Base-by-base conservation (phyloP, 306 rosid genomes). In the Castanea crenata region DNA sequence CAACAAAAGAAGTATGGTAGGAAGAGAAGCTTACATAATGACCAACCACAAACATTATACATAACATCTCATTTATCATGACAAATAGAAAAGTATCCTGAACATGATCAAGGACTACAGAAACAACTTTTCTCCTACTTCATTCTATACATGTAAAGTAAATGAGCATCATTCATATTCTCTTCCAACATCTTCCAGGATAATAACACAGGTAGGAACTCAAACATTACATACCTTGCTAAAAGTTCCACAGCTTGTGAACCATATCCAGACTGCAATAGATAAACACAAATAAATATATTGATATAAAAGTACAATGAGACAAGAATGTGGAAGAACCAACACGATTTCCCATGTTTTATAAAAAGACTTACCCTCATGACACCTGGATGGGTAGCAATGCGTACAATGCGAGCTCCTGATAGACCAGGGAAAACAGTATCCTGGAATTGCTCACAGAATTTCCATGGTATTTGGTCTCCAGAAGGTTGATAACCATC, bases 381-480 rank as follows among this genome's bases (percentile, higher is more conserved):
- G 75, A 92, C 95, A 85, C 92, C 93, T 69, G 99, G 98, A 86
- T 95, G 99, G 29, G 99, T 89, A 35, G 99, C 99, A 76, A 95
- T 95, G 77, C 99, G 98, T 35, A 95, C 99, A 84, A 95, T 92
- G 58, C 98, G 98, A 84, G 87, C 99, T 56, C 99, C 99, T 34
- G 98, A 95, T 61, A 95, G 95, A 61, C 89, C 86, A 23, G 99
- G 99, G 55, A 95, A 92, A 78, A 80, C 93, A 0, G 91, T 88
- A 79, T 92, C 99, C 74, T 92, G 97, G 76, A 91, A 95, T 82
- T 91, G 97, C 86, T 95, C 99, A 83, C 91, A 89, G 80, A 95
- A 91, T 85, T 95, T 95, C 98, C 97, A 93, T 46, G 99, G 96
- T 81, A 93, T 89, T 88, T 93, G 98, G 83, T 95, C 99, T 73